A percentile compares a stretch with the other conserved stretches of the same genome.
Conservation (phyloP, 768 basidiomycete genomes). For the Lepiota subincarnata region DNA sequence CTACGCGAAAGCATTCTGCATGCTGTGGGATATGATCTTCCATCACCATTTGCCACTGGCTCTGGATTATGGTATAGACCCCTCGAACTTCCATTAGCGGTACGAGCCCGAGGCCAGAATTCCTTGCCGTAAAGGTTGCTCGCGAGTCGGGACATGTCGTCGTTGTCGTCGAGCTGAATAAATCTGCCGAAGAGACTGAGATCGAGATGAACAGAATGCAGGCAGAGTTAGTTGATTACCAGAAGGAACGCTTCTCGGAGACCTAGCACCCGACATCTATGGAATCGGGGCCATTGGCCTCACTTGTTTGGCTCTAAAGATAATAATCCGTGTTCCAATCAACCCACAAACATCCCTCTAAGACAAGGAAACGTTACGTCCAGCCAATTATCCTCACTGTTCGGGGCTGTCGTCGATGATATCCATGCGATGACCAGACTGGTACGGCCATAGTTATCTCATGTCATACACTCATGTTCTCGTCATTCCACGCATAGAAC, state of each 20-base stretch:
- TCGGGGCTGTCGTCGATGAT: too few species aligned
- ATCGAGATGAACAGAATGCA: slow-evolving; percentile 2
- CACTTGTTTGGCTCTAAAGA: too few species aligned
- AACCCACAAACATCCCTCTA: too few species aligned
- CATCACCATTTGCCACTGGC: slow-evolving; percentile 11
- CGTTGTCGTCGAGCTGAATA: slow-evolving; percentile 10
- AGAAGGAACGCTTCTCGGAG: slow-evolving; percentile 11
- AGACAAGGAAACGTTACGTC: too few species aligned
- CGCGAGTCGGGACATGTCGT: slow-evolving; percentile 8
- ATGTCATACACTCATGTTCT: too few species aligned
- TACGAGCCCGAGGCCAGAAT: slow-evolving; percentile 9
- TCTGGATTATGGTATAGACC: slow-evolving; percentile 12
- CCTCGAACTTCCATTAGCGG: neutral
- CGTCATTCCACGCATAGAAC: too few species aligned
- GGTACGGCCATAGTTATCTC: too few species aligned
- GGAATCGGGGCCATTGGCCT: too few species aligned
- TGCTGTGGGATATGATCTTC: slow-evolving; percentile 15
- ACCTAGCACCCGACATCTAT: too few species aligned
- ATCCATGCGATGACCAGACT: too few species aligned
- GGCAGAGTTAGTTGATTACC: slow-evolving; percentile 10
- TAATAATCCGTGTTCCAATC: too few species aligned
- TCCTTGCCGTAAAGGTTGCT: slow-evolving; percentile 6
- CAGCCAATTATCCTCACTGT: too few species aligned
- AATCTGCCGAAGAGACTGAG: slow-evolving; percentile 11
- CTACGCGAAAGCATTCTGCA: slow-evolving; percentile 11